These are phyloP conservation scores for Fusarium oxysporum DNA, from an alignment of 2,329 filamentous ascomycete genomes.

Conservation along the genomic window DNA sequence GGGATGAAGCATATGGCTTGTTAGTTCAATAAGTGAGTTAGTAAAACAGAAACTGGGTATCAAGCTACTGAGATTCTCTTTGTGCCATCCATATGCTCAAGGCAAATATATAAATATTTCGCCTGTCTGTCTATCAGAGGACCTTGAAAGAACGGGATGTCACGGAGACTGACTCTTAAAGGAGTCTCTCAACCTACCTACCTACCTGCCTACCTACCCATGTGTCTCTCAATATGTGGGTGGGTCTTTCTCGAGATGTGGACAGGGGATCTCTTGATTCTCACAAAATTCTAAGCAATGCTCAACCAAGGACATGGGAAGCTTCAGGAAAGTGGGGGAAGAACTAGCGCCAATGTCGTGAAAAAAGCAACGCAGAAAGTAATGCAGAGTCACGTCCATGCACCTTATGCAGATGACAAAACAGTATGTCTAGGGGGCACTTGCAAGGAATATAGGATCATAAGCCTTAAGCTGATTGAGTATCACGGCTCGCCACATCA, in stretches of 20 bases:
- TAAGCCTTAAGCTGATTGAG: constrained; percentile 20
- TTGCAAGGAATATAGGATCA: constrained; percentile 4
- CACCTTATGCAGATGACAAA: constrained; percentile 7
- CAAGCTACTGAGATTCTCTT: not conserved
- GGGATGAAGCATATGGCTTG: not conserved
- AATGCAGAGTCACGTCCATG: constrained; percentile 6
- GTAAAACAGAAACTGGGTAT: not conserved
- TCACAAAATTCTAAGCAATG: not conserved
- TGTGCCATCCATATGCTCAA: not conserved
- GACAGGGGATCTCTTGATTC: not conserved
- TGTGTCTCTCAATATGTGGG: constrained; percentile 6
- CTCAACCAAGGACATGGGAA: not conserved
- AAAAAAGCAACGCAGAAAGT: not conserved
- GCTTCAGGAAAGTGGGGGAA: not conserved
- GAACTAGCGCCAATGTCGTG: not conserved
- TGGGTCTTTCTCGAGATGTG: constrained; percentile 13
- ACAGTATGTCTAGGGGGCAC: constrained; percentile 1
- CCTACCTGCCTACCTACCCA: not conserved
- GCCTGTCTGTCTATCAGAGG: not conserved
- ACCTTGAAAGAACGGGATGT: constrained; percentile 13
- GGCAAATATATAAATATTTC: not conserved
- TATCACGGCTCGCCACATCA: constrained; percentile 8
- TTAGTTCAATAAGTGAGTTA: not conserved
- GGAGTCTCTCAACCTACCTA: constrained; percentile 3
- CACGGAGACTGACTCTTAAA: not conserved